Conservation (phyloP, 441 rosid species). For the Erodium moschatum region DNA sequence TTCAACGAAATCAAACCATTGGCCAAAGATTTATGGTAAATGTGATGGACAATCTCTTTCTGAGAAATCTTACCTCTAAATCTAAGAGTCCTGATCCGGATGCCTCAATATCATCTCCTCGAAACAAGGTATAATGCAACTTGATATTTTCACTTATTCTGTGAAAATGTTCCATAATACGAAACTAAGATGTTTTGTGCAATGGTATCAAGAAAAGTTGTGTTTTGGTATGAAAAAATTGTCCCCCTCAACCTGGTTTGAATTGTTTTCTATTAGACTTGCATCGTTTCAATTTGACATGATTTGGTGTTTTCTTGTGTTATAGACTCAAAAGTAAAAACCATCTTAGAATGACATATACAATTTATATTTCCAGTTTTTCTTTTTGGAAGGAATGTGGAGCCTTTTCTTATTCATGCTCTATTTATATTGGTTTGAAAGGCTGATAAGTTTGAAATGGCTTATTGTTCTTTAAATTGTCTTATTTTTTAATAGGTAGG, state of each 20-base stretch:
- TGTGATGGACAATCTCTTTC: slow-evolving; percentile 80
- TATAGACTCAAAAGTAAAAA: background rate
- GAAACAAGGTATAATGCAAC: slow-evolving; percentile 49
- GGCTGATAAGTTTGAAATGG: background rate
- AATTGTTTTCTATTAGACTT: background rate
- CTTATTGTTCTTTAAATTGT: background rate
- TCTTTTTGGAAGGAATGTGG: background rate
- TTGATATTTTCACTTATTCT: slow-evolving; percentile 13
- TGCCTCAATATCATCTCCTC: slow-evolving; percentile 63
- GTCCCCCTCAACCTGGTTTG: background rate
- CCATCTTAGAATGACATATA: background rate
- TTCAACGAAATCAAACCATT: slow-evolving; percentile 70
- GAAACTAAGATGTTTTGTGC: background rate
- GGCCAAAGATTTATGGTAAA: slow-evolving; percentile 84
- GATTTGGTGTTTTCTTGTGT: slow-evolving; percentile 1
- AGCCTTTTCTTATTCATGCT: background rate
- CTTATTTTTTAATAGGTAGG: background rate
- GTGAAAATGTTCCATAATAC: background rate
- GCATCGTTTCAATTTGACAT: background rate
- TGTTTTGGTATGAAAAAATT: background rate
- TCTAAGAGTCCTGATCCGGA: slow-evolving; percentile 51
- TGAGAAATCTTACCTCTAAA: slow-evolving; percentile 75
- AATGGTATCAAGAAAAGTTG: slow-evolving; percentile 2
- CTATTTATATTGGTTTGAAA: background rate
- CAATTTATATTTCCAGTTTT: background rate